Evolutionary conservation across 768 basidiomycete genomes (phyloP), one percentile per base, ranked within the genome.

Genomic region (Dacryopinax spathularia): DNA sequence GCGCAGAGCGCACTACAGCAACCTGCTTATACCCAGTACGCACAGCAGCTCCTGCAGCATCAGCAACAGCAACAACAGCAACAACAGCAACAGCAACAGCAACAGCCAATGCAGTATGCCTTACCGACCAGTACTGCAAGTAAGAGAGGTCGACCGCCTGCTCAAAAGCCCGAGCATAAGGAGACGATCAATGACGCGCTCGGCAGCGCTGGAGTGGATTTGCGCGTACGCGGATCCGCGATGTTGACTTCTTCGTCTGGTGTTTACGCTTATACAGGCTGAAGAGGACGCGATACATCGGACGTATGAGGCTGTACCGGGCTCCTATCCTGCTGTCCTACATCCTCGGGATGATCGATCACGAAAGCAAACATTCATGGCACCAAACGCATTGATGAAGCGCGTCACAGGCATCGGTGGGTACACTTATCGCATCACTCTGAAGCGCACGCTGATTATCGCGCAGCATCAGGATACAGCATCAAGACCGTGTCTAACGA

Each of bases 121-220:
- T 56, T 56, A 20, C 48, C 48, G 25, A 29, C 25, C 18, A 18
- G 18, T 3, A 56, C 13, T 9, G 48, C 3, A 9, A 29, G 25
- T 6, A 56, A 29, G 25, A 56, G 48, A 20, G 48, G 48, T 27
- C 48, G 48, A 18, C 48, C 48, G 7, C 25, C 18, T 10, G 25
- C 48, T 3, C 48, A 56, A 29, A 56, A 56, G 29, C 48, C 48
- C 9, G 48, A 56, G 48, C 25, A 56, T 20, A 56, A 56, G 48
- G 48, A 56, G 12, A 88, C 86, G 6, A 70, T 92, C 41, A 91
- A 89, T 63, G 89, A 92, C 68, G 90, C 89, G 2, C 75, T 92
- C 1, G 90, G 89, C 3, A 89, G 88, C 70, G 89, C 89, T 6
- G 89, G 90, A 12, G 89, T 92, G 6, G 90, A 92, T 75, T 75